Conservation (phyloP, 495 filamentous ascomycete species). For the Lasiosphaeriaceae sp. region DNA sequence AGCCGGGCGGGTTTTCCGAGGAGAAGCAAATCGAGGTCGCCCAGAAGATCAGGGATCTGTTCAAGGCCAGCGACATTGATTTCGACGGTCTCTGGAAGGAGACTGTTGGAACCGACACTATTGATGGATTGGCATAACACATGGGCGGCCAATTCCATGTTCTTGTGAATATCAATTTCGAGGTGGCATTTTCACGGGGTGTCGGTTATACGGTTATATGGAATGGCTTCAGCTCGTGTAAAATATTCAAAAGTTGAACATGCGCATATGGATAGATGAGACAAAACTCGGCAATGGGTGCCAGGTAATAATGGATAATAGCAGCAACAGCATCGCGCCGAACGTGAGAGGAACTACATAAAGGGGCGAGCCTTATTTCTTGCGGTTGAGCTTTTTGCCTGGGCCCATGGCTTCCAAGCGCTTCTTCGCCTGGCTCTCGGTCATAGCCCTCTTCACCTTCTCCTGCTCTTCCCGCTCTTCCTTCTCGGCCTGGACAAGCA, state of each 20-base stretch:
- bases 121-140: slow-evolving; percentile 17
- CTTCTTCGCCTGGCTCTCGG: slow-evolving; percentile 61
- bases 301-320: neutral
- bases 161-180: too few species aligned
- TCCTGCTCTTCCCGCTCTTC: slow-evolving; percentile 65
- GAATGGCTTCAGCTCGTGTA: too few species aligned
- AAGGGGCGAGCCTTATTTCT: slow-evolving; percentile 25
- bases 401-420: slow-evolving; percentile 50
- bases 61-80: slow-evolving; percentile 64
- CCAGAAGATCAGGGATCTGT: slow-evolving; percentile 59
- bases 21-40: slow-evolving; percentile 65
- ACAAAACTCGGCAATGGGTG: slow-evolving; percentile 8
- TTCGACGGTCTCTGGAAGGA: slow-evolving; percentile 73
- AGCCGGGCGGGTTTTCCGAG: slow-evolving; percentile 65
- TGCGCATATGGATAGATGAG: too few species aligned
- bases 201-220: too few species aligned
- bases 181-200: neutral
- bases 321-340: neutral
- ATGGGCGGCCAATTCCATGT: neutral
- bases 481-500: slow-evolving; percentile 54
- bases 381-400: slow-evolving; percentile 33
- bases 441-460: slow-evolving; percentile 45
- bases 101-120: slow-evolving; percentile 60
- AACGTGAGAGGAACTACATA: neutral
- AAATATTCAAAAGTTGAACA: too few species aligned